Evolutionary conservation across 495 filamentous ascomycete genomes (phyloP).

Genomic region (Podospora pseudopauciseta): DNA sequence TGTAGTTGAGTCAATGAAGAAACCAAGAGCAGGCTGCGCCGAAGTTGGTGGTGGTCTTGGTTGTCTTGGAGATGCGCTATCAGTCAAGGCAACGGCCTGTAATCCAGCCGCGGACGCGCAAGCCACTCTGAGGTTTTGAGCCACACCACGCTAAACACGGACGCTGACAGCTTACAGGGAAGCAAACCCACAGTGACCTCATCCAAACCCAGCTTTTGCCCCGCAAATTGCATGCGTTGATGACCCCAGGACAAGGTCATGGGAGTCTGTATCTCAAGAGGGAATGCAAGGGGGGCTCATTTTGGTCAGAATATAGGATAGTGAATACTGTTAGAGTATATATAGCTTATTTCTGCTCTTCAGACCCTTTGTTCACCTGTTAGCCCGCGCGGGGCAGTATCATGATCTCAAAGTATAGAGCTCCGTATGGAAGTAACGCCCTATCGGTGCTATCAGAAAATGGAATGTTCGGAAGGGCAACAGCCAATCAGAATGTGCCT

Average conservation of each 20-base stretch:
- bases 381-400: neutral
- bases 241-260: neutral
- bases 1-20: neutral
- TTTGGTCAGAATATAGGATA: neutral
- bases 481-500: constrained; percentile 18
- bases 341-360: too few relatives aligned
- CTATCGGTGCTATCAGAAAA: neutral
- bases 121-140: constrained; percentile 1
- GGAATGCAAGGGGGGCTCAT: neutral
- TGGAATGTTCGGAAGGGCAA: neutral
- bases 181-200: constrained; percentile 12
- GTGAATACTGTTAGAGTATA: neutral
- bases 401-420: neutral
- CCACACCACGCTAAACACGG: neutral
- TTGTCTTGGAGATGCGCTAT: constrained; percentile 1
- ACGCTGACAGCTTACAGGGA: neutral
- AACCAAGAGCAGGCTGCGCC: too few relatives aligned
- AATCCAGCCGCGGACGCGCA: neutral
- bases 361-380: neutral
- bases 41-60: neutral
- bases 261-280: neutral
- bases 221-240: neutral
- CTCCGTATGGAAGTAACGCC: neutral
- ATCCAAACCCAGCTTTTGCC: constrained; percentile 5
- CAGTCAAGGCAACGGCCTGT: constrained; percentile 5